Evolutionary conservation across 257 asterid genomes (phyloP), one percentile per base, ranked within the genome.

Genomic region (Orobanche coerulescens): DNA sequence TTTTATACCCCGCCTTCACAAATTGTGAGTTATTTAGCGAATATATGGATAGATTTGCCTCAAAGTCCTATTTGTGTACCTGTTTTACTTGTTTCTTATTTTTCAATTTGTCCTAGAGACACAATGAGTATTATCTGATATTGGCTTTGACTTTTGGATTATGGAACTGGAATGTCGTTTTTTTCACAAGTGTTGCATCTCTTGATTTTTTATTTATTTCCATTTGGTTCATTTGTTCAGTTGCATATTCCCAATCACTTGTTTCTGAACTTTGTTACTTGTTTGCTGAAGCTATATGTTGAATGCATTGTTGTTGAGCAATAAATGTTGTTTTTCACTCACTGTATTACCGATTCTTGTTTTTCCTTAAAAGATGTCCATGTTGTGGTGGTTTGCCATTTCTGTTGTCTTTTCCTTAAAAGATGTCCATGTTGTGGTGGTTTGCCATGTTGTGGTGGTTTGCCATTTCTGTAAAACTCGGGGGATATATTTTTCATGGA

Each of bases 11-110:
- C n/a, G 70, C 48, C 36, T 68, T 73, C 8, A 61, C 64, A 58
- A 14, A 71, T 61, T 62, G 70, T 62, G 79, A 75, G 80, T 75
- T 75, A 39, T 47, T 59, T 73, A 63, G 69, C 66, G 12, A 59
- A 66, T 58, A 28, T 53, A 71, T 62, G 67, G 60, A 61, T 73
- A 73, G 76, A 47, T 64, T 64, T 75, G 68, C 62, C 33, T 33
- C 67, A 43, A 72, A 66, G 40, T 75, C 69, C 36, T 63, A 68
- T 63, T 58, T 65, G 51, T 69, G 71, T 74, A 62, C 65, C 39
- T 58, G 69, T 69, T 61, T 58, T 30, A 15, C 55, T 43, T 39
- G n/a, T 36, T 79, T 52, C 6, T 31, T 62, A 55, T 48, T 30
- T n/a, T 43, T 66, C 18, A 7, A 28, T 23, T 71, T 57, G 20